phyloP scores from a whole-genome alignment of 139 green algal species.

The Coelastrella sp. region DNA sequence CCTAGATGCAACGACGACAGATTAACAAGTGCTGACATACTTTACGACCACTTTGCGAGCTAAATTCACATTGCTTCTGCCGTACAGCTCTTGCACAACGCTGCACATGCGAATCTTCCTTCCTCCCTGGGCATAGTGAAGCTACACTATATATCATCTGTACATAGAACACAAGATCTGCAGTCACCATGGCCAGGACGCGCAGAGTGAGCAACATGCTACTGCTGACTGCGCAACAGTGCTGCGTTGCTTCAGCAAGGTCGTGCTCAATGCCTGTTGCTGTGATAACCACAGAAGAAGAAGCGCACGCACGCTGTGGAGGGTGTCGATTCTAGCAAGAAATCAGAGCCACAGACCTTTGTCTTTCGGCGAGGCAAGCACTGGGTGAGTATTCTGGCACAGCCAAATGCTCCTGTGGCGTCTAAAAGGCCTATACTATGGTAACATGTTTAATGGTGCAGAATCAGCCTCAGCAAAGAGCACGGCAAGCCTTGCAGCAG shows the following conservation, averaged over 20 bases:
- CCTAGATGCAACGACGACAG: too few relatives aligned
- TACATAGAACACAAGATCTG: background rate
- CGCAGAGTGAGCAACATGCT: constrained; percentile 19
- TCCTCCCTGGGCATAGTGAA: background rate
- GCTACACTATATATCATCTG: background rate
- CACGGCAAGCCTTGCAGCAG: background rate
- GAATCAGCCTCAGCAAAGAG: too few relatives aligned
- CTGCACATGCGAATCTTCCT: too few relatives aligned
- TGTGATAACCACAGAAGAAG: constrained; percentile 19
- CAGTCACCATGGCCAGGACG: constrained; percentile 5
- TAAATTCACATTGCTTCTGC: too few relatives aligned
- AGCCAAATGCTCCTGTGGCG: background rate
- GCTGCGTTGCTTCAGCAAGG: background rate
- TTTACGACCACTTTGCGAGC: too few relatives aligned
- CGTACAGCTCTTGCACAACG: too few relatives aligned
- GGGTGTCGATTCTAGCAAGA: constrained; percentile 67
- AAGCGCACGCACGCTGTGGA: constrained; percentile 74
- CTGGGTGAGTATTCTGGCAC: constrained; percentile 16
- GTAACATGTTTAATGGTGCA: background rate
- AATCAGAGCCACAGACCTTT: constrained; percentile 83
- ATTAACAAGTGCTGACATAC: too few relatives aligned
- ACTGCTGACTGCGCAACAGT: background rate
- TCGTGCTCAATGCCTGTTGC: background rate
- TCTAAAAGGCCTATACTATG: background rate
- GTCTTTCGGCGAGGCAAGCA: constrained; percentile 75